phyloP scores from a whole-genome alignment of 1,284 basidiomycete species.

The Pyrrhoderma noxium region DNA sequence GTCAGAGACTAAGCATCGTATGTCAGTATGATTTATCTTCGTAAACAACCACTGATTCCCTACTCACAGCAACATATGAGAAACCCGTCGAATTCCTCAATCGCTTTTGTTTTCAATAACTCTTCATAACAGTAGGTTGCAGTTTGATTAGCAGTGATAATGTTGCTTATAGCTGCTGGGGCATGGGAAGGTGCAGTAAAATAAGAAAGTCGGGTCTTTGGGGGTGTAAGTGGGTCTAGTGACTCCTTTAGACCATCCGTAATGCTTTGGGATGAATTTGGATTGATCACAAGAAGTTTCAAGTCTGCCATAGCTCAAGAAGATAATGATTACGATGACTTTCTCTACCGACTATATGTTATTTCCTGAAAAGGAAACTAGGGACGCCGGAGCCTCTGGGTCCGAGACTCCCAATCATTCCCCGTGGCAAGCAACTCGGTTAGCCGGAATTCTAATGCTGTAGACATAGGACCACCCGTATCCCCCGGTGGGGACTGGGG shows the following conservation, averaged over 20 bases:
- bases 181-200: conserved; percentile 35
- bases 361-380: too few relatives aligned
- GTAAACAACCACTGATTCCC: background rate
- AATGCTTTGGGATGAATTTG: conserved; percentile 40
- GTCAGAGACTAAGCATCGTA: conserved; percentile 26
- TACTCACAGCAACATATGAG: conserved; percentile 39
- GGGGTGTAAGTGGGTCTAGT: conserved; percentile 13
- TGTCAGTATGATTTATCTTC: background rate
- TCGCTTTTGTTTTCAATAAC: conserved; percentile 20
- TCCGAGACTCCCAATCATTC: too few relatives aligned
- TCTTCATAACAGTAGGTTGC: conserved; percentile 30
- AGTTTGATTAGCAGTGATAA: conserved; percentile 32
- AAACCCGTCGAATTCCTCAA: conserved; percentile 29
- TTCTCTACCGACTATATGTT: too few relatives aligned
- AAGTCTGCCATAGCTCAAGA: background rate
- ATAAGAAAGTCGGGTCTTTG: conserved; percentile 20
- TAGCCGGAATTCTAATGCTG: too few relatives aligned
- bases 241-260: conserved; percentile 27
- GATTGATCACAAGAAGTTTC: conserved; percentile 40
- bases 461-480: too few relatives aligned
- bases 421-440: too few relatives aligned
- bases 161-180: conserved; percentile 36
- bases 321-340: background rate
- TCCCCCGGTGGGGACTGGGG: too few relatives aligned
- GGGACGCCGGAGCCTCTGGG: too few relatives aligned